phyloP scores from a whole-genome alignment of 176 grass and related monocot genomes.

The Zoysia pacifica region DNA sequence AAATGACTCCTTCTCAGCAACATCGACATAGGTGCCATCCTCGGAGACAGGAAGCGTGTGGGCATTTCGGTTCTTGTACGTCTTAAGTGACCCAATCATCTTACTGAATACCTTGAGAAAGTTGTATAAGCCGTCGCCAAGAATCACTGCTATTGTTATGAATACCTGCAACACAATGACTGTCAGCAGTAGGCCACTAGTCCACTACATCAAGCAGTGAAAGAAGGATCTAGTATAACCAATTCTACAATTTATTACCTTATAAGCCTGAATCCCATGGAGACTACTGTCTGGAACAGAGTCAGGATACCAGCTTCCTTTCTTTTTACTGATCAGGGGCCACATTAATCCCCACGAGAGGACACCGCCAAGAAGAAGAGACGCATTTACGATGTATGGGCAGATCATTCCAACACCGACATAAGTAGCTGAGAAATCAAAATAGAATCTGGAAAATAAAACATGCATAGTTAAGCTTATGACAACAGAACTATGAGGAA shows the following conservation, averaged over 20 bases:
- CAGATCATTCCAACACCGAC: constrained; percentile 92
- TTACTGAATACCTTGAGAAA: constrained; percentile 48
- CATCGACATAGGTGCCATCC: constrained; percentile 9
- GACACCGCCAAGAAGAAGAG: constrained; percentile 63
- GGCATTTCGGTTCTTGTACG: neutral
- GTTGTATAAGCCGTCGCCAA: constrained; percentile 72
- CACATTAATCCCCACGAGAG: constrained; percentile 83
- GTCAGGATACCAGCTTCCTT: constrained; percentile 65
- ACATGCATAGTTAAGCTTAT: neutral
- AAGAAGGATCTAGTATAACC: neutral
- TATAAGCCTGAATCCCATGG: constrained; percentile 69
- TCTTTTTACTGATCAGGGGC: constrained; percentile 69
- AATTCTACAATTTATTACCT: constrained; percentile 44
- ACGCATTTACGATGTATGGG: constrained; percentile 79
- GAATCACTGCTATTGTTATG: constrained; percentile 71
- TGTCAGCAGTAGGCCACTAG: neutral
- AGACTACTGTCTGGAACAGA: constrained; percentile 49
- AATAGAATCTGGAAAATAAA: constrained; percentile 57
- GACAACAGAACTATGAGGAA: constrained; percentile 1
- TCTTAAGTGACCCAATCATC: constrained; percentile 27
- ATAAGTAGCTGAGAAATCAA: constrained; percentile 83
- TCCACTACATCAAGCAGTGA: neutral
- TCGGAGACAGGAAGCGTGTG: constrained; percentile 49
- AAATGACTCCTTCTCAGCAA: constrained; percentile 32
- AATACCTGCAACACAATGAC: constrained; percentile 57